Percentiles rank a stretch among this genome's conserved stretches.
phyloP scores from a whole-genome alignment of 345 rosid species.

The Durio zibethinus region DNA sequence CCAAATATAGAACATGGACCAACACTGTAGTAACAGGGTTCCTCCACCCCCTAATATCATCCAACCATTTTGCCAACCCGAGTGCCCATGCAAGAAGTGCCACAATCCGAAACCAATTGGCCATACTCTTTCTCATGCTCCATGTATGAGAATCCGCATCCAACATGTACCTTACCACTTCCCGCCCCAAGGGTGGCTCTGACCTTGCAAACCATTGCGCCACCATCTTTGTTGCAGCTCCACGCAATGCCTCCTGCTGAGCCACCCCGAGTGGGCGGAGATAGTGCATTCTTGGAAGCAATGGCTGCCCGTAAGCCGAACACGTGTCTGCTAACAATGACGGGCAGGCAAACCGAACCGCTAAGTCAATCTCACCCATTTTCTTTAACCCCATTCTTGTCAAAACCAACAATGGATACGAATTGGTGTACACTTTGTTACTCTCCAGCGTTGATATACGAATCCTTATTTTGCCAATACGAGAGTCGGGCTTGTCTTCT shows the following conservation, averaged over 20 bases:
- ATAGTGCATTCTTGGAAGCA: constrained; percentile 92
- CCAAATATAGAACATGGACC: constrained; percentile 75
- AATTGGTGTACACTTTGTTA: constrained; percentile 81
- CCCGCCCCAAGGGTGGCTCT: constrained; percentile 82
- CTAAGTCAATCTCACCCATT: constrained; percentile 95
- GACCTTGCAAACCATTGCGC: constrained; percentile 79
- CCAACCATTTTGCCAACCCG: constrained; percentile 90
- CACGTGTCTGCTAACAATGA: constrained; percentile 75
- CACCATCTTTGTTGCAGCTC: constrained; percentile 86
- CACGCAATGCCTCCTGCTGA: constrained; percentile 91
- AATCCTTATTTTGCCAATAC: constrained; percentile 79
- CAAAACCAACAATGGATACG: constrained; percentile 74
- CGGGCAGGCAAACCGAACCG: constrained; percentile 86
- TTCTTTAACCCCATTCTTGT: constrained; percentile 69
- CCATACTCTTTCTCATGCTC: constrained; percentile 99
- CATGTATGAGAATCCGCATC: constrained; percentile 93
- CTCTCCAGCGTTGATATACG: constrained; percentile 87
- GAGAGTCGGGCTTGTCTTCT: constrained; percentile 54
- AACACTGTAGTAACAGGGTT: constrained; percentile 77
- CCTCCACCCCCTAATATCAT: constrained; percentile 78
- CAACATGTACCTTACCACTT: constrained; percentile 87
- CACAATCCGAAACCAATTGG: constrained; percentile 91
- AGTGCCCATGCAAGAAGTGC: constrained; percentile 90
- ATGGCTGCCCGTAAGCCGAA: constrained; percentile 70
- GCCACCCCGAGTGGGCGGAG: constrained; percentile 90